Percentiles rank a stretch among this genome's conserved stretches.
Conservation (phyloP, 257 asterid species). For the Lantana camara region DNA sequence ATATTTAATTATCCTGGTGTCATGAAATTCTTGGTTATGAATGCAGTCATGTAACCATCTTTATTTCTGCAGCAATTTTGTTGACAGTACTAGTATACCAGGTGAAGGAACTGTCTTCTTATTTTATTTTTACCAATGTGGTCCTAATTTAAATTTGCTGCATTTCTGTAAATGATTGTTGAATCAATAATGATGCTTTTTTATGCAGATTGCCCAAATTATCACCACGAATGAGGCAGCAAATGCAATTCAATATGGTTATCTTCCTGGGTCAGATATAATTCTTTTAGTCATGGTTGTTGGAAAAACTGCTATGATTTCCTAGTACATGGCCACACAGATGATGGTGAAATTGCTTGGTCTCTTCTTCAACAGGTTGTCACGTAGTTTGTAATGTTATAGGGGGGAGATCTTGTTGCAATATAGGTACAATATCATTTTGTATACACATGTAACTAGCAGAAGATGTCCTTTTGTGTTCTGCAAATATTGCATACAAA, state of each 20-base stretch:
- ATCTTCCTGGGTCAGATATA: constrained; percentile 92
- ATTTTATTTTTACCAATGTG: constrained; percentile 4
- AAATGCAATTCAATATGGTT: constrained; percentile 76
- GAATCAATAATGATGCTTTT: constrained; percentile 6
- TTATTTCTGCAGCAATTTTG: constrained; percentile 60
- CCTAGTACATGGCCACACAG: constrained; percentile 67
- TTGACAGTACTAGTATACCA: constrained; percentile 65
- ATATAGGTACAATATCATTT: no score
- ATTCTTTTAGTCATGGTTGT: constrained; percentile 92
- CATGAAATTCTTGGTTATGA: constrained; percentile 75
- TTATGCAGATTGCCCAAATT: constrained; percentile 77
- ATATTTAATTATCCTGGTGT: constrained; percentile 67
- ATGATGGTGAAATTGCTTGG: constrained; percentile 94
- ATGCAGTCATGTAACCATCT: constrained; percentile 58
- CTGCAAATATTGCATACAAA: no score
- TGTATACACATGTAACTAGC: no score
- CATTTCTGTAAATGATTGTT: no score
- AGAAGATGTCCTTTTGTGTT: no score
- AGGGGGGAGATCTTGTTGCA: no score
- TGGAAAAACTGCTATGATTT: constrained; percentile 89
- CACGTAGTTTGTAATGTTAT: constrained; percentile 44
- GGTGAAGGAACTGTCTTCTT: constrained; percentile 44
- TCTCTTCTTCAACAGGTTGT: constrained; percentile 72
- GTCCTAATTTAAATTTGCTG: no score
- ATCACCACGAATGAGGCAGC: constrained; percentile 91